Base-by-base conservation (phyloP, 2,329 filamentous ascomycete species). In the Phyllosticta capitalensis region DNA sequence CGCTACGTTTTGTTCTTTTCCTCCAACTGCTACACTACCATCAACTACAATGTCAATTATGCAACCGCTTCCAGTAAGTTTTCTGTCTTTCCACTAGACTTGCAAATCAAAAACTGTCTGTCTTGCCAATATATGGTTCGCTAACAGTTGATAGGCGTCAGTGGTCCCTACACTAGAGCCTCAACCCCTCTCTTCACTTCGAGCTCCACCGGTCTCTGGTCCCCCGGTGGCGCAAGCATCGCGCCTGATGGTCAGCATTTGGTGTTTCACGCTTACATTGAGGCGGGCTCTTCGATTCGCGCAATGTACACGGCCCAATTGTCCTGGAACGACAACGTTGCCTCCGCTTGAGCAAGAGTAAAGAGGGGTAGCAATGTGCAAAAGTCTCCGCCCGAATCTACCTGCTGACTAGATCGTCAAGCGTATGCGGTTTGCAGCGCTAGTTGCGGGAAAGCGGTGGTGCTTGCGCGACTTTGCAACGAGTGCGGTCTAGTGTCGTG, bases 1-100 rank as follows among this genome's bases (percentile, higher is more conserved):
- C 73, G 75, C 12, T 86, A 86, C 65, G 76, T 83, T 55, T 71
- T 87, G 52, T 85, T 86, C 67, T 87, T 81, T 71, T 84, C 81
- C 65, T 81, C 79, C 49, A 80, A 85, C 59, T 85, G 83, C 70
- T 87, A 76, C 69, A 77, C 76, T 1, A 76, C 78, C 24, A 69
- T 77, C 3, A 66, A 67, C 48, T 87, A 87, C 68, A 80, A 85
- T 65, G 75, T 84, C 19, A 79, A 79, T 57, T 86, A 83, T 65
- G 83, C 84, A 2, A 80, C 79, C 9, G 58, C 58, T 30, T 14
- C 52, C 49, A 60, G 58, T 60, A 53, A 60, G 58, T 54, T 24
- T 7, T 55, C 9, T 22, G 12, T 24, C 26, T 21, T 6, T 21
- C 9, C 52, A 5, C 53, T 9, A 45, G 5, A 12, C 9, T 51